Base-by-base conservation (phyloP, 345 rosid genomes). In the Microcos paniculata region DNA sequence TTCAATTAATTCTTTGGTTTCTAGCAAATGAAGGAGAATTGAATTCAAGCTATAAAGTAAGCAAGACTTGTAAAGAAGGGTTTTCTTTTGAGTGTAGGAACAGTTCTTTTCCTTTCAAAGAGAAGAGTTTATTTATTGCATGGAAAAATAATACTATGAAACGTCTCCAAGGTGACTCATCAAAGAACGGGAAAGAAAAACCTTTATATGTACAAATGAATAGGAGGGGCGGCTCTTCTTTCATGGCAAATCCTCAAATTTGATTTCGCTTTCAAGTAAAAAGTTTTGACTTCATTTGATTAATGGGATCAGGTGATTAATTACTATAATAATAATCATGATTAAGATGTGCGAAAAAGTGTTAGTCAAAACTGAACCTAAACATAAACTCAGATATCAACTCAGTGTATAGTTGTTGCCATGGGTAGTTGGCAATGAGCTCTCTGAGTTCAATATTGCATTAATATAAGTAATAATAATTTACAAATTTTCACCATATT, bases 201-300 rank as follows among this genome's bases (percentile, higher is more conserved):
- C 52, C 23, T 59, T 49, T 55, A 48, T 33, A 26, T 11, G 33
- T 14, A 67, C 2, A 63, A n/a, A 35, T 0, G 52, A 6, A 35
- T 8, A 45, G 70, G 51, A 48, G 11, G 79, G 79, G 71, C 76
- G 75, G 79, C 77, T 80, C 79, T 75, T 52, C 70, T 13, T 64
- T 45, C 63, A 51, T 73, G 49, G 83, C 64, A 74, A 76, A 19
- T 77, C 7, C 42, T 74, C 9, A 48, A 26, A 81, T 84, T 87
- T 68, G 13, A 81, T 78, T 75, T 87, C 86, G 74, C 85, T 81
- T 74, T 87, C 90, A 21, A 45, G 64, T 58, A 21, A 8, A 31
- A 46, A 19, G 57, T 63, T n/a, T 82, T 80, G 81, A 80, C 76
- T 67, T 63, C 53, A 51, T 73, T 72, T 73, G 10, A 56, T 78